Conservation (phyloP, 2,329 filamentous ascomycete species). For the Beauveria australis region DNA sequence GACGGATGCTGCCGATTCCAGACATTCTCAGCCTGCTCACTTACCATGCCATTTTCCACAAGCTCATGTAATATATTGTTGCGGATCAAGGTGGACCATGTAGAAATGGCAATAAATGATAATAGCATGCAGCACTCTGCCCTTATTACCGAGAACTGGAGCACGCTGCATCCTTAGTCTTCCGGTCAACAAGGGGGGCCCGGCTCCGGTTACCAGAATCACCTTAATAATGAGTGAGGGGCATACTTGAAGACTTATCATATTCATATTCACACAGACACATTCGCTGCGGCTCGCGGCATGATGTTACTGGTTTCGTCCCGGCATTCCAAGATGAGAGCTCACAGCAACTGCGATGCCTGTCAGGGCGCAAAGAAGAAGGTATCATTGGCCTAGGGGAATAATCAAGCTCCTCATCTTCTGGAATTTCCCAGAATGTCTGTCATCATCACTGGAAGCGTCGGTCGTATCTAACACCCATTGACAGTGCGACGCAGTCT, state of each 20-base stretch:
- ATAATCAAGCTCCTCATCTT: too few relatives aligned
- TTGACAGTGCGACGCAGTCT: not conserved
- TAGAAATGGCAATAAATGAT: not conserved
- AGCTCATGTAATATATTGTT: not conserved
- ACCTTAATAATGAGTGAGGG: not conserved
- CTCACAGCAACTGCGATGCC: not conserved
- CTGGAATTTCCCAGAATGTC: not conserved
- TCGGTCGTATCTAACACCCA: not conserved
- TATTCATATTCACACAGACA: not conserved
- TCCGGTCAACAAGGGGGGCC: not conserved
- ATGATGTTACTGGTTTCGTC: too few relatives aligned
- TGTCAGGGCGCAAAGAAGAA: not conserved
- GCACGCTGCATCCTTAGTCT: not conserved
- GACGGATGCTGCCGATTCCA: not conserved
- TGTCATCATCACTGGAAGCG: not conserved
- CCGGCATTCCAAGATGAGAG: not conserved
- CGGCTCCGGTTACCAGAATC: not conserved
- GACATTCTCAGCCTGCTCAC: not conserved
- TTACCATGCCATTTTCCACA: not conserved
- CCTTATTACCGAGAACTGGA: not conserved
- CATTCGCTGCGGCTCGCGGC: not conserved
- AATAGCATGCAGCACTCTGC: not conserved
- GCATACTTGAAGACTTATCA: not conserved
- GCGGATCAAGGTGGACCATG: not conserved
- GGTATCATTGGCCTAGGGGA: not conserved